Percentiles rank a stretch among this genome's conserved stretches.
Evolutionary conservation across 768 basidiomycete species (phyloP).

Genomic region (Boletus subparvulus): DNA sequence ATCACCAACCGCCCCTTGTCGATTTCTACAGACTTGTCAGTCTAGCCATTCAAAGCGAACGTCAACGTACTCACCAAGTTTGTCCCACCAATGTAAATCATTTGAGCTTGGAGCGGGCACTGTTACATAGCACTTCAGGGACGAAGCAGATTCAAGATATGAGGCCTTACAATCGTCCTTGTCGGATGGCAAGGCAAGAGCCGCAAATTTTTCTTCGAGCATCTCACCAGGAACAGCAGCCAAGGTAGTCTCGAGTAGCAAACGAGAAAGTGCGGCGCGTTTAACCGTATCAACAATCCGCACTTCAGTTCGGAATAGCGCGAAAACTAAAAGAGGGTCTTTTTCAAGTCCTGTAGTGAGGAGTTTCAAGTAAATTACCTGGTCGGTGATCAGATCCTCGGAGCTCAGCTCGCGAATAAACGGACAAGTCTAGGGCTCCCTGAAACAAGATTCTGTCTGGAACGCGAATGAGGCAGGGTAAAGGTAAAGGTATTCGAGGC

Average conservation of each 20-base stretch:
- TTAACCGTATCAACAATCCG: conserved; percentile 78
- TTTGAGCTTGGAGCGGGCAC: conserved; percentile 88
- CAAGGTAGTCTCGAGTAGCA: conserved; percentile 66
- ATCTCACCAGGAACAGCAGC: conserved; percentile 64
- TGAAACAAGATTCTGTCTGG: conserved; percentile 93
- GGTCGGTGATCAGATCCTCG: conserved; percentile 95
- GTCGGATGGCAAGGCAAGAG: conserved; percentile 49
- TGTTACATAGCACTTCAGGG: conserved; percentile 30
- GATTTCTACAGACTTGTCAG: conserved; percentile 12
- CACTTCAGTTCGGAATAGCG: conserved; percentile 74
- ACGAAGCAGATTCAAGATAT: not conserved
- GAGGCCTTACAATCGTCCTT: conserved; percentile 31
- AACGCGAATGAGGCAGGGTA: conserved; percentile 4
- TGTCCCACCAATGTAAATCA: conserved; percentile 76
- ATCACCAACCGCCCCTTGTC: conserved; percentile 20
- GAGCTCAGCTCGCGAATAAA: conserved; percentile 84
- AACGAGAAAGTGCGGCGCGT: conserved; percentile 62
- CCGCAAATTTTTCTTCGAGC: conserved; percentile 68
- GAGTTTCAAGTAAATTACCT: conserved; percentile 42
- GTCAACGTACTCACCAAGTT: conserved; percentile 47
- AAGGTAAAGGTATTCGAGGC: not conserved
- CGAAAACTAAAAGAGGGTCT: conserved; percentile 60
- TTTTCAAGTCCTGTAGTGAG: not conserved
- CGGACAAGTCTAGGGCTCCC: conserved; percentile 71
- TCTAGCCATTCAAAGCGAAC: not conserved